Evolutionary conservation across 2,329 filamentous ascomycete species (phyloP).

Genomic region (Nigrospora osmanthi): DNA sequence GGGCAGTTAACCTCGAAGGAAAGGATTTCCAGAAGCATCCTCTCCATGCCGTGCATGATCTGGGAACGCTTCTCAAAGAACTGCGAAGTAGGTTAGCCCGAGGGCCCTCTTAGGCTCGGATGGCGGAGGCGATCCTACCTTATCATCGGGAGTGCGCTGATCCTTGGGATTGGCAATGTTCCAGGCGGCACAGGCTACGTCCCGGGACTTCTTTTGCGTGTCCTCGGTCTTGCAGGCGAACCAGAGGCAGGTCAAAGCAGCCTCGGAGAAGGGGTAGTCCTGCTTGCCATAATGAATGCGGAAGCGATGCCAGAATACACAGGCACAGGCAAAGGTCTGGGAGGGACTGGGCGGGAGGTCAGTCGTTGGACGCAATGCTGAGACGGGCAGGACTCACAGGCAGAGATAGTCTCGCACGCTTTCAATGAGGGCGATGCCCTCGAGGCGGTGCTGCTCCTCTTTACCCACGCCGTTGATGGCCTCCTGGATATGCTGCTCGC

Average conservation of each 20-base stretch:
- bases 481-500: not conserved
- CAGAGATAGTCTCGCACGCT: conserved; percentile 71
- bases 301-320: conserved; percentile 90
- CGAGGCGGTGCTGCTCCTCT: conserved; percentile 50
- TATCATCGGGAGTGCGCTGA: conserved; percentile 73
- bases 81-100: conserved; percentile 29
- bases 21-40: conserved; percentile 85
- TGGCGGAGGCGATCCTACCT: conserved; percentile 40
- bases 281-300: conserved; percentile 75
- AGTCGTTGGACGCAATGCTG: conserved; percentile 5
- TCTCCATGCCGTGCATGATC: conserved; percentile 80
- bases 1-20: conserved; percentile 90
- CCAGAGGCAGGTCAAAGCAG: conserved; percentile 79
- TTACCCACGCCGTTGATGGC: not conserved
- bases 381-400: conserved; percentile 48
- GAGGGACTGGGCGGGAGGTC: conserved; percentile 54
- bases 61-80: conserved; percentile 74
- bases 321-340: conserved; percentile 85
- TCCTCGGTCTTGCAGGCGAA: conserved; percentile 97
- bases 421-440: conserved; percentile 85
- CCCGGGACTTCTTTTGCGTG: conserved; percentile 90
- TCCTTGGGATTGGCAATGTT: conserved; percentile 67
- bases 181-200: conserved; percentile 85
- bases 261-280: conserved; percentile 82
- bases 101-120: not conserved